These are phyloP conservation scores for Phyllosticta paracitricarpa DNA, from an alignment of 2,329 filamentous ascomycete genomes.

Conservation along the genomic window DNA sequence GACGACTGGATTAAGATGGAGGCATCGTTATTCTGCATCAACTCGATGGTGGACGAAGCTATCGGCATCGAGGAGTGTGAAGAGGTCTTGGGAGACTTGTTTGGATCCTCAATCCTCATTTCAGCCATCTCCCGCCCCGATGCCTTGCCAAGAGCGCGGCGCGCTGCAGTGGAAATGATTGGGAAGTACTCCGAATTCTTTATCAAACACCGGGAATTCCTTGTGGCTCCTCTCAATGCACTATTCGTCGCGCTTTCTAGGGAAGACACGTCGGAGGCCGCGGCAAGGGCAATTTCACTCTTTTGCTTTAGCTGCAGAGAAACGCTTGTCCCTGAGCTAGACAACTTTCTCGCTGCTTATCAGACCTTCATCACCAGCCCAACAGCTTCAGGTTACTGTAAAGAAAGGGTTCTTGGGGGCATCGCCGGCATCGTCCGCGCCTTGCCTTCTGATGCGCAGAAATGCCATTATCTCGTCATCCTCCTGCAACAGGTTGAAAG, in stretches of 20 bases:
- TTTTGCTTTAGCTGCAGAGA: constrained; percentile 67
- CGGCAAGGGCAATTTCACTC: constrained; percentile 63
- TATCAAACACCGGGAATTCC: constrained; percentile 53
- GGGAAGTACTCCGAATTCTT: constrained; percentile 71
- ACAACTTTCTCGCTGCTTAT: constrained; percentile 63
- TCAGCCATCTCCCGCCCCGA: constrained; percentile 47
- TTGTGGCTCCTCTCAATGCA: constrained; percentile 63
- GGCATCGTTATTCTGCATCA: constrained; percentile 50
- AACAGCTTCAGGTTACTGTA: constrained; percentile 58
- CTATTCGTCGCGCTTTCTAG: constrained; percentile 62
- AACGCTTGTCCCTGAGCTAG: constrained; percentile 56
- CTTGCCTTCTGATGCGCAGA: constrained; percentile 47
- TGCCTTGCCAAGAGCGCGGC: constrained; percentile 41
- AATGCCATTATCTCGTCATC: constrained; percentile 44
- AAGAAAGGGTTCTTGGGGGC: constrained; percentile 63
- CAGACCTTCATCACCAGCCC: constrained; percentile 48
- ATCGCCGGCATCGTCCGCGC: constrained; percentile 70
- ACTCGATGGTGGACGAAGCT: constrained; percentile 56
- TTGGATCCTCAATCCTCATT: constrained; percentile 50
- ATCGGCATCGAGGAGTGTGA: constrained; percentile 50
- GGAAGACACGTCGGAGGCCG: constrained; percentile 51
- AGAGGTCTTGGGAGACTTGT: constrained; percentile 49
- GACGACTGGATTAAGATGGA: constrained; percentile 42
- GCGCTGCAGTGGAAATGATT: constrained; percentile 60
- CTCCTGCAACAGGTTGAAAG: constrained; percentile 52